Conservation (phyloP, 495 filamentous ascomycete species). For the Annulohypoxylon nitens region DNA sequence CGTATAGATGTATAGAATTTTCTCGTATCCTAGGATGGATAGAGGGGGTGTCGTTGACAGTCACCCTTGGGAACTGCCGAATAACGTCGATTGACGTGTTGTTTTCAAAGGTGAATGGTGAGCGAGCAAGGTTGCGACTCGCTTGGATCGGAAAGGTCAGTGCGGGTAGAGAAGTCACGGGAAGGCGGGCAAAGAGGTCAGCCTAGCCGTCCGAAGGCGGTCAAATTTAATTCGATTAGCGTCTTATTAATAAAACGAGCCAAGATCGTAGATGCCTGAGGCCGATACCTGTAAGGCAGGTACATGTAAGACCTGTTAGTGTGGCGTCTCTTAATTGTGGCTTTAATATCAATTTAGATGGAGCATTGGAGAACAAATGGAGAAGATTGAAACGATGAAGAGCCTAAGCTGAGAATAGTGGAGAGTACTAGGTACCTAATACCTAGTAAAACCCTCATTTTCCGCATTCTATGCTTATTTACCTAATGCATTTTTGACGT, state of each 20-base stretch:
- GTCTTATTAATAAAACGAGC: background rate
- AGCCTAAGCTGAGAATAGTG: background rate
- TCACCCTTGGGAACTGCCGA: constrained; percentile 35
- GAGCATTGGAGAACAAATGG: background rate
- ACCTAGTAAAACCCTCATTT: constrained; percentile 12
- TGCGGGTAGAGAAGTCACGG: constrained; percentile 38
- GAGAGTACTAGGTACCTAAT: background rate
- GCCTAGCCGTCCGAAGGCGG: constrained; percentile 43
- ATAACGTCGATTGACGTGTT: constrained; percentile 45
- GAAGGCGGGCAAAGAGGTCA: constrained; percentile 17
- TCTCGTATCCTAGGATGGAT: constrained; percentile 13
- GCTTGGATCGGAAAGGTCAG: constrained; percentile 27
- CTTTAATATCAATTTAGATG: background rate
- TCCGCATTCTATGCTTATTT: constrained; percentile 20
- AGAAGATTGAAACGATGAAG: background rate
- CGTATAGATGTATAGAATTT: constrained; percentile 10
- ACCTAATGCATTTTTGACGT: constrained; percentile 30
- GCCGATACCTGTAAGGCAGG: background rate
- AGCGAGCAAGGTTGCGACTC: constrained; percentile 30
- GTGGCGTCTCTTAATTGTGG: background rate
- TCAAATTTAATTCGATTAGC: constrained; percentile 34
- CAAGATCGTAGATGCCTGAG: background rate
- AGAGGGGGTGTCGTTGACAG: constrained; percentile 25
- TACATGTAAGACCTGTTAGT: background rate
- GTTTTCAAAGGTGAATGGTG: constrained; percentile 39